A percentile compares a stretch with the other conserved stretches of the same genome.
These are phyloP conservation scores for Sugiyamaella smithiae DNA, from an alignment of 805 yeast genomes.

Conservation along the genomic window DNA sequence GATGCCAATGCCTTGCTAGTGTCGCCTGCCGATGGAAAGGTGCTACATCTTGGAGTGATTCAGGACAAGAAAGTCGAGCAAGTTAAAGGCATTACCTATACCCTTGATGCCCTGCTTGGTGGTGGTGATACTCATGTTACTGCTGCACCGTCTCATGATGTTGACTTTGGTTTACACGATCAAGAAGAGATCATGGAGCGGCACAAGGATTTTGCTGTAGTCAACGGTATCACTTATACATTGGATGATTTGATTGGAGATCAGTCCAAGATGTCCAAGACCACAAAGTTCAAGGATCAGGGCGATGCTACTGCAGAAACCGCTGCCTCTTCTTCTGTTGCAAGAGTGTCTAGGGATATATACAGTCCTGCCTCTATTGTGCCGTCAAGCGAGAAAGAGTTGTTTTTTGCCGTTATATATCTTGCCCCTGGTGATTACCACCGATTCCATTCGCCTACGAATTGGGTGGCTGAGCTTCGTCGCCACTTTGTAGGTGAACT, in stretches of 20 bases:
- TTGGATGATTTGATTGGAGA: conserved; percentile 64
- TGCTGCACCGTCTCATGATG: conserved; percentile 31
- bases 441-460: conserved; percentile 91
- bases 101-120: conserved; percentile 85
- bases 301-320: conserved; percentile 28
- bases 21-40: conserved; percentile 92
- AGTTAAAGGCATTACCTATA: conserved; percentile 93
- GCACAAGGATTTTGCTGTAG: conserved; percentile 71
- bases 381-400: conserved; percentile 47
- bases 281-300: conserved; percentile 17
- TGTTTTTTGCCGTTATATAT: conserved; percentile 88
- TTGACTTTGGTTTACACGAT: conserved; percentile 35
- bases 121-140: conserved; percentile 15
- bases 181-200: conserved; percentile 42
- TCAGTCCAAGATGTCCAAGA: conserved; percentile 41
- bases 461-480: conserved; percentile 92
- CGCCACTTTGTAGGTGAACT: conserved; percentile 96
- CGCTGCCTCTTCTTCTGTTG: conserved; percentile 36
- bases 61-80: conserved; percentile 81
- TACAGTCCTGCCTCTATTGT: conserved; percentile 25
- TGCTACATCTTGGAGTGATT: conserved; percentile 78
- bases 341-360: conserved; percentile 28
- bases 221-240: conserved; percentile 71
- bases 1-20: conserved; percentile 62
- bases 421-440: conserved; percentile 99